Base-by-base conservation (phyloP, 2,329 filamentous ascomycete genomes). In the Claviceps fusiformis region DNA sequence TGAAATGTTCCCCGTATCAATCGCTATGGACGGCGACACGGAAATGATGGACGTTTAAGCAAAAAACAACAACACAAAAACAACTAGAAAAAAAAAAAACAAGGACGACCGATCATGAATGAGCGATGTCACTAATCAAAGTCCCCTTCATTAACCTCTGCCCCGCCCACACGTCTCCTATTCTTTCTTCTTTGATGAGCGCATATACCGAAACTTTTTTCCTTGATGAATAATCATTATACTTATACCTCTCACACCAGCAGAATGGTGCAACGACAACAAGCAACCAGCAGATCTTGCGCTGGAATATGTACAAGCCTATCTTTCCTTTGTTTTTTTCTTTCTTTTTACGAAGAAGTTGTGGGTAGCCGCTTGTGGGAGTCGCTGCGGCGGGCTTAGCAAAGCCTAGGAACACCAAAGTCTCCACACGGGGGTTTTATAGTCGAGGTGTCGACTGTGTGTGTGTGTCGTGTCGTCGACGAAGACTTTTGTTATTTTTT, bases 21-120 rank as follows among this genome's bases (percentile, higher is more conserved):
- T 70, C 43, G 63, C 65, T 5, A 59, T 59, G n/a, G 69, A 72
- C 52, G 65, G 63, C 48, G 79, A 82, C 59, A 79, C 77, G 5
- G 79, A 81, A 64, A 83, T 83, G 80, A 80, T 72, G 17, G 80
- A 80, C 60, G 77, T 78, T 54, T 82, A 71, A 69, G 2, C 27
- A 13, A n/a, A n/a, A n/a, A n/a, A n/a, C n/a, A n/a, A n/a, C n/a
- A n/a, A n/a, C n/a, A n/a, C n/a, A n/a, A n/a, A n/a, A n/a, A n/a
- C n/a, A n/a, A n/a, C n/a, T 9, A n/a, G n/a, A 17, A 29, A 46
- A n/a, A 3, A n/a, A 31, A 48, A 48, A 19, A 48, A 48, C 59
- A 59, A 43, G n/a, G 35, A 49, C 29, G 33, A 51, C 46, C 13
- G 31, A 29, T 3, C n/a, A 49, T 17, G 44, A 44, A 29, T 10